These are phyloP conservation scores for Gossypium anomalum DNA, from an alignment of 345 rosid species.

Conservation along the genomic window DNA sequence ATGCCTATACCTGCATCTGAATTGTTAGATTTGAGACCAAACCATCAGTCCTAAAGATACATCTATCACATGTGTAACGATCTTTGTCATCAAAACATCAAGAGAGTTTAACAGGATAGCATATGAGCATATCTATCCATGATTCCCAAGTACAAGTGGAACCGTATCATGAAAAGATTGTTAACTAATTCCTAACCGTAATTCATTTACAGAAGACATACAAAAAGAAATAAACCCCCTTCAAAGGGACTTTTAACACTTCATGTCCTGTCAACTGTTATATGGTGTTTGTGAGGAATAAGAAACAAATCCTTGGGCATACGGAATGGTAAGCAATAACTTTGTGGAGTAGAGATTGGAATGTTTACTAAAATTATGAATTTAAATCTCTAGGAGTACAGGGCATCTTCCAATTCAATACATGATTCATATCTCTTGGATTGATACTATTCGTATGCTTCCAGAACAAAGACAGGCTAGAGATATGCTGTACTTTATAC, in stretches of 20 bases:
- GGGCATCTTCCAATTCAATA: not conserved
- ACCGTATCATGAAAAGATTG: not conserved
- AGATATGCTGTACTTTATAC: slow-evolving; percentile 4
- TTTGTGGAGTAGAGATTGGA: not conserved
- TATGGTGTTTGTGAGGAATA: not conserved
- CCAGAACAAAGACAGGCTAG: not conserved
- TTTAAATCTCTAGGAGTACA: not conserved
- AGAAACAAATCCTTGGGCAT: not conserved
- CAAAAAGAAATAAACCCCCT: not conserved
- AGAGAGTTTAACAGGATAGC: not conserved
- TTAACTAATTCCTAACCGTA: not conserved
- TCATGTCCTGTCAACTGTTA: not conserved
- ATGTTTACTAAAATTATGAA: not conserved
- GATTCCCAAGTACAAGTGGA: not conserved
- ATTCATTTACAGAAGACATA: not conserved
- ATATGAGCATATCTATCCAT: not conserved
- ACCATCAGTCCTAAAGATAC: not conserved
- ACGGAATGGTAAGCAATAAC: not conserved
- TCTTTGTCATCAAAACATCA: not conserved
- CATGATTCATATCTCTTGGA: not conserved
- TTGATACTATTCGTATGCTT: not conserved
- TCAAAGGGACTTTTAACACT: not conserved
- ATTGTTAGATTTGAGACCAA: not conserved
- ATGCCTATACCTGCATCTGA: not conserved
- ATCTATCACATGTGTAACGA: not conserved